Evolutionary conservation across 2,329 filamentous ascomycete species (phyloP), one percentile per base, ranked within the genome.

Genomic region (Anisogramma anomala): DNA sequence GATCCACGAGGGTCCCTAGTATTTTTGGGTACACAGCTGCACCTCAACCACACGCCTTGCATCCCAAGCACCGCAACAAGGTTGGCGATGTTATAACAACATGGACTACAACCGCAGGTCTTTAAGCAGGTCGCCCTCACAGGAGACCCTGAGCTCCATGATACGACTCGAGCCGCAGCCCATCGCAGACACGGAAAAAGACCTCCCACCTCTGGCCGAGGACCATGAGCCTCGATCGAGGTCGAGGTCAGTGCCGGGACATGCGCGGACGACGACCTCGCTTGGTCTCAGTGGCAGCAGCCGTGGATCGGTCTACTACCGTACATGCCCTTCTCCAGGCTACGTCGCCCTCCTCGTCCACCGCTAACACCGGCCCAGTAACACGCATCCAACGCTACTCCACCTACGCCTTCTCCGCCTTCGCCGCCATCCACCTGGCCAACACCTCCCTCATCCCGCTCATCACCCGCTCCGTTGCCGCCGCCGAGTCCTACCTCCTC

Each of bases 401-500:
- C 1, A 86, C 83, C 50, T 93, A 94, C 65, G 77, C 83, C 49
- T 88, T 85, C 55, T 77, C 76, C 48, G 65, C 84, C 50, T 94
- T 89, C 64, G 72, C 81, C 25, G 69, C 76, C 22, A 69, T 91
- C 43, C 87, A 94, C 64, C 67, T 91, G 48, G 71, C 79, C 53
- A 94, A 88, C 53, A 89, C 85, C 25, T 84, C 84, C 6, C 59
- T 94, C 32, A 80, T 93, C 49, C 87, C 86, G 0, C 74, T 91
- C 27, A 52, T 79, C 36, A 85, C 83, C 30, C 74, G 71, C 43
- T 85, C 82, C 33, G 74, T 91, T 6, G 66, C 80, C 7, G 73
- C 77, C 39, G 83, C 83, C 46, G 88, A 95, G 57, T 79, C 78
- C 36, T 94, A 87, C 61, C 78, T 96, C 36, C 80, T 96, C 49